Evolutionary conservation across 306 rosid genomes (phyloP), one percentile per base, ranked within the genome.

Genomic region (Acacia crassicarpa): DNA sequence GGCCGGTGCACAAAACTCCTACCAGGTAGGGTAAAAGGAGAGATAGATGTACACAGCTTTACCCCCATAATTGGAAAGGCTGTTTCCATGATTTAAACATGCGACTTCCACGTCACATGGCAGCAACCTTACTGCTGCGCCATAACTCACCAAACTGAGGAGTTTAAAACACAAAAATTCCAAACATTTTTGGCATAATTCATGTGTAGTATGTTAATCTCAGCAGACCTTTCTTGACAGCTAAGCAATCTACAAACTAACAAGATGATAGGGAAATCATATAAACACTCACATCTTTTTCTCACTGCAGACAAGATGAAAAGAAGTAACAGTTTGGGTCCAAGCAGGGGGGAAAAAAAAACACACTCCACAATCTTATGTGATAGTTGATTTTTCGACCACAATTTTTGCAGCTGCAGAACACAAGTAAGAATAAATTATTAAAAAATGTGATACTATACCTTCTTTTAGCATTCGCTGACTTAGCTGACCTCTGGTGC

Each of bases 381-480:
- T 58, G 65, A 58, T 22, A 13, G 14, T 22, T 22, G 27, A 58
- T 58, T 58, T 22, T 58, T n/a, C 32, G n/a, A 58, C 32, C 65
- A 22, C 32, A 58, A 58, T n/a, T 58, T 58, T 33, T 72, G 22
- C 41, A 65, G 85, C 86, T n/a, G 79, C 73, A 81, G 61, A 78
- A n/a, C 33, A 65, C 67, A 59, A 30, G 32, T 30, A 30, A 43
- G 69, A 85, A 86, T 19, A 22, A 74, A 66, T 41, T 38, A 22
- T 33, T 75, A 45, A 74, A 82, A 82, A 86, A 78, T 76, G 14
- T 33, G 25, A 56, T 13, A 44, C 51, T 35, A 30, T 49, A 96
- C 99, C 99, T 93, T 90, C 98, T 88, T 96, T 96, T 87, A 88
- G 97, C 99, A 96, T 96, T 78, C 99, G 89, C 63, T 90, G 91